Base-by-base conservation (phyloP, 345 rosid genomes). In the Pistacia atlantica region DNA sequence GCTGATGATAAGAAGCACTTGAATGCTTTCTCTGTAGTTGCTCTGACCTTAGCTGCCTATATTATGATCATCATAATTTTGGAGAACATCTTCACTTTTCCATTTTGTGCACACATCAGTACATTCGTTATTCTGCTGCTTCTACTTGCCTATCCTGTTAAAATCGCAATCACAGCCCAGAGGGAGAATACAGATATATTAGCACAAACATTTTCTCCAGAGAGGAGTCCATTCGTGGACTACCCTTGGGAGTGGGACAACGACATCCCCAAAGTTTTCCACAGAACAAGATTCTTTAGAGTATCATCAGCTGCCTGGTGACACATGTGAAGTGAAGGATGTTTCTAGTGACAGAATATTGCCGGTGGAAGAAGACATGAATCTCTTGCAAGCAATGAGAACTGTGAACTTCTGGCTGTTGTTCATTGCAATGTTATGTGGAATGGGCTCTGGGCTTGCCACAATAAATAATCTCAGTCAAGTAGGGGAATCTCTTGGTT, bases 401-500 rank as follows among this genome's bases (percentile, higher is more conserved):
- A 89, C 75, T 0, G 49, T 22, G 48, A 83, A 92, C 76, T 95
- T 95, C 75, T 92, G 97, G 97, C 78, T 92, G 79, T 48, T 95
- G 70, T 92, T 89, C 66, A 33, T 90, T 59, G 98, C 93, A 2
- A 88, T 87, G 90, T 52, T 88, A 73, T 90, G 95, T 72, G 97
- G 97, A 64, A 79, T 92, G 82, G 97, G 98, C 14, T 83, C 97
- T 0, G 97, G 97, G 25, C 81, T 89, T 1, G 95, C 97, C 0
- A 90, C 92, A 2, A 82, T 95, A 68, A 90, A 95, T 57, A 95
- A 92, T 80, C 79, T 95, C 14, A 88, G 95, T 83, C 95, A 95
- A 73, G 78, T 95, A 5, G 98, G 97, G 6, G 91, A 89, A 76
- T 95, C 98, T 28, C 95, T 95, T 8, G 85, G 87, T 11, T 95